These are phyloP conservation scores for Phytopythium helicoides DNA, from an alignment of 352 stramenopile species.

Conservation along the genomic window DNA sequence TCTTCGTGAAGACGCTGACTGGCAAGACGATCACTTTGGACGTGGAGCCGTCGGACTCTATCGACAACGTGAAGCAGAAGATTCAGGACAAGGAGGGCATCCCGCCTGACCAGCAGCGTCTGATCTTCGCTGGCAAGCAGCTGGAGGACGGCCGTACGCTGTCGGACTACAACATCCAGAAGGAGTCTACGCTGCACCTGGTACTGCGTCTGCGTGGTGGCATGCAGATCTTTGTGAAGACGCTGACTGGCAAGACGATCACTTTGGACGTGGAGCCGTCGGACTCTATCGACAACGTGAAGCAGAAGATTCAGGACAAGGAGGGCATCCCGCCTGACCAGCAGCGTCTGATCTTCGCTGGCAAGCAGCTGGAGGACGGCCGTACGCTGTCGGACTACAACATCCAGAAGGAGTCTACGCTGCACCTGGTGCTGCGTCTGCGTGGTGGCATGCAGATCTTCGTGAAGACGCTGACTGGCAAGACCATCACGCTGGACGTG, in stretches of 20 bases:
- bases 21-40: slow-evolving; percentile 33
- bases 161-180: slow-evolving; percentile 91
- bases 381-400: slow-evolving; percentile 96
- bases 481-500: slow-evolving; percentile 82
- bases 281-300: slow-evolving; percentile 67
- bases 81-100: slow-evolving; percentile 93
- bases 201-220: slow-evolving; percentile 82
- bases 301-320: slow-evolving; percentile 94
- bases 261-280: slow-evolving; percentile 20
- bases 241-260: slow-evolving; percentile 89
- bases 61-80: slow-evolving; percentile 90
- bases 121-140: slow-evolving; percentile 96
- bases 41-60: no score
- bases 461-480: no score
- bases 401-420: slow-evolving; percentile 93
- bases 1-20: slow-evolving; percentile 84
- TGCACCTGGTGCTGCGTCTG: slow-evolving; percentile 90
- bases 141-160: slow-evolving; percentile 93
- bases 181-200: slow-evolving; percentile 93
- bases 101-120: slow-evolving; percentile 92
- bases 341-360: slow-evolving; percentile 95
- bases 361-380: slow-evolving; percentile 95
- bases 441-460: no score
- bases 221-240: slow-evolving; percentile 25
- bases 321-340: slow-evolving; percentile 94